Evolutionary conservation across 2,329 filamentous ascomycete species (phyloP).

Genomic region (Stemphylium vesicarium): DNA sequence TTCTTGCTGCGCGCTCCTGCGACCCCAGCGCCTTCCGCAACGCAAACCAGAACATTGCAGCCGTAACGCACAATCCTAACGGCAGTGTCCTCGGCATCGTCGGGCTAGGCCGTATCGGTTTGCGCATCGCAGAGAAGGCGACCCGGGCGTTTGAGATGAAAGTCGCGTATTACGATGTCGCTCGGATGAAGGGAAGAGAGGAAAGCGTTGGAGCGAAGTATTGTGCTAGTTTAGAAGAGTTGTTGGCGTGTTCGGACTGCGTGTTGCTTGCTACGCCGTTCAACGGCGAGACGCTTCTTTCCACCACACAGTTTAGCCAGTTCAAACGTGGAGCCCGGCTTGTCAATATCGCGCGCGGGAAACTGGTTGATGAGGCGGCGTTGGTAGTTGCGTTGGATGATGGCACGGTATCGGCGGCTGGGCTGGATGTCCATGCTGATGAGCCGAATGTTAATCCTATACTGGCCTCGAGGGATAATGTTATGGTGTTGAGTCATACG

Average conservation of each 20-base stretch:
- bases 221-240: constrained; percentile 58
- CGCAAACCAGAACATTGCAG: constrained; percentile 66
- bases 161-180: constrained; percentile 68
- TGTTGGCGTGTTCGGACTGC: constrained; percentile 64
- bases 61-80: constrained; percentile 68
- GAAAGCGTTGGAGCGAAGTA: constrained; percentile 59
- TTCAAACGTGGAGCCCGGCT: constrained; percentile 65
- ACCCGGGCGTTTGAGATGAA: constrained; percentile 68
- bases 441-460: constrained; percentile 63
- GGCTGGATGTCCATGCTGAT: constrained; percentile 68
- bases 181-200: constrained; percentile 57
- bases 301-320: constrained; percentile 53
- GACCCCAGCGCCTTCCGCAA: constrained; percentile 58
- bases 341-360: constrained; percentile 71
- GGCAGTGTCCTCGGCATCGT: constrained; percentile 69
- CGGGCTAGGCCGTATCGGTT: constrained; percentile 67
- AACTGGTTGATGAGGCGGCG: constrained; percentile 69
- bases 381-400: constrained; percentile 64
- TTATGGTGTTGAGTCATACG: constrained; percentile 70
- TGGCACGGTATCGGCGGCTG: constrained; percentile 59
- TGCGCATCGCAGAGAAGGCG: constrained; percentile 63
- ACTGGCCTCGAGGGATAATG: constrained; percentile 54
- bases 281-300: constrained; percentile 58
- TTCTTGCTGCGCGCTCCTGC: constrained; percentile 60
- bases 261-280: constrained; percentile 68